Evolutionary conservation across 495 filamentous ascomycete species (phyloP).

Genomic region (Penicillium chermesinum): DNA sequence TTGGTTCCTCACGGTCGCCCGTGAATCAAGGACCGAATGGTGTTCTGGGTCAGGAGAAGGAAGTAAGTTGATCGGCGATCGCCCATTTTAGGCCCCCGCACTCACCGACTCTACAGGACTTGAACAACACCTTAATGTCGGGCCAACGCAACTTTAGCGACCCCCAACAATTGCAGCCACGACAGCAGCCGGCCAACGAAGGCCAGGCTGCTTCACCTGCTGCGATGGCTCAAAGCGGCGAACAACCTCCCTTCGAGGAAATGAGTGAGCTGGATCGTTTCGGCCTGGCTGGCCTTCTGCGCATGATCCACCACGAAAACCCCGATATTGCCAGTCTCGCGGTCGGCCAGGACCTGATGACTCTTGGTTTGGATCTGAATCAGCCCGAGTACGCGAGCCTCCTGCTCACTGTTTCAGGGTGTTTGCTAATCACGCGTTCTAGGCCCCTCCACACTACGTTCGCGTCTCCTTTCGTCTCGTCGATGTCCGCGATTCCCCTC

Average conservation of each 20-base stretch:
- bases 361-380: constrained; percentile 72
- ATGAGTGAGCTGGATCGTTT: constrained; percentile 79
- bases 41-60: constrained; percentile 39
- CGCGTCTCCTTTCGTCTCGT: constrained; percentile 65
- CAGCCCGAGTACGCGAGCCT: constrained; percentile 62
- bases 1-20: constrained; percentile 40
- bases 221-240: constrained; percentile 30
- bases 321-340: constrained; percentile 71
- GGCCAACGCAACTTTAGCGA: constrained; percentile 31
- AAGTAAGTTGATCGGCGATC: constrained; percentile 24
- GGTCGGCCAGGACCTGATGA: constrained; percentile 71
- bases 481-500: constrained; percentile 58
- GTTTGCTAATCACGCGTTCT: constrained; percentile 16
- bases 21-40: constrained; percentile 39
- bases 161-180: constrained; percentile 33
- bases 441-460: constrained; percentile 62
- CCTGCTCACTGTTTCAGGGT: constrained; percentile 6
- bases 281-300: constrained; percentile 72
- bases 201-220: constrained; percentile 32
- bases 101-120: constrained; percentile 24
- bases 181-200: constrained; percentile 36
- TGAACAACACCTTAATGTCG: constrained; percentile 31
- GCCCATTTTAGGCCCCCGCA: constrained; percentile 14
- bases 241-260: constrained; percentile 58
- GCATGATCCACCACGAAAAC: constrained; percentile 72